phyloP scores from a whole-genome alignment of 441 rosid species.

The Raphanus hybrid region DNA sequence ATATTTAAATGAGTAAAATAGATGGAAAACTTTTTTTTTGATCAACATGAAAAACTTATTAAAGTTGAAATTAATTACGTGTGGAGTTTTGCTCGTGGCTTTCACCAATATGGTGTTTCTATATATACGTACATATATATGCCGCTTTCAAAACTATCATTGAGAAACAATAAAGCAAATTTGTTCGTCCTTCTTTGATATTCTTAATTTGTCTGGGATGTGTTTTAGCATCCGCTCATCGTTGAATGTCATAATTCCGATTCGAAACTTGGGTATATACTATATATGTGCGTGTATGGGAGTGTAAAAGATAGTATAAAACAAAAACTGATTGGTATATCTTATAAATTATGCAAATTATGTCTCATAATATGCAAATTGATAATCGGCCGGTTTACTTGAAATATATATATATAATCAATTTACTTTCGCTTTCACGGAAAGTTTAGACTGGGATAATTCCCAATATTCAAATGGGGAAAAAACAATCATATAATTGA shows the following conservation, averaged over 20 bases:
- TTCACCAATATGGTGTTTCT: conserved; percentile 42
- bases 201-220: neutral
- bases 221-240: neutral
- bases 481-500: conserved; percentile 41
- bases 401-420: neutral
- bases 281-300: neutral
- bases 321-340: too few species aligned
- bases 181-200: neutral
- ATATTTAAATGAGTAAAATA: neutral
- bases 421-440: conserved; percentile 37
- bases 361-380: too few species aligned
- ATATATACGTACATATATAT: conserved; percentile 32
- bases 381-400: neutral
- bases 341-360: too few species aligned
- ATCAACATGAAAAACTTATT: neutral
- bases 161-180: conserved; percentile 20
- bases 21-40: too few species aligned
- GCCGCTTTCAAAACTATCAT: conserved; percentile 24
- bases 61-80: conserved; percentile 34
- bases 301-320: neutral
- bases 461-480: conserved; percentile 28
- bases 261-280: neutral
- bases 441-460: conserved; percentile 43
- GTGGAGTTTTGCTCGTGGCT: conserved; percentile 46
- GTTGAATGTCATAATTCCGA: neutral